Percentiles rank a stretch among this genome's conserved stretches.
Evolutionary conservation across 345 rosid species (phyloP).

Genomic region (Cardamine resedifolia): DNA sequence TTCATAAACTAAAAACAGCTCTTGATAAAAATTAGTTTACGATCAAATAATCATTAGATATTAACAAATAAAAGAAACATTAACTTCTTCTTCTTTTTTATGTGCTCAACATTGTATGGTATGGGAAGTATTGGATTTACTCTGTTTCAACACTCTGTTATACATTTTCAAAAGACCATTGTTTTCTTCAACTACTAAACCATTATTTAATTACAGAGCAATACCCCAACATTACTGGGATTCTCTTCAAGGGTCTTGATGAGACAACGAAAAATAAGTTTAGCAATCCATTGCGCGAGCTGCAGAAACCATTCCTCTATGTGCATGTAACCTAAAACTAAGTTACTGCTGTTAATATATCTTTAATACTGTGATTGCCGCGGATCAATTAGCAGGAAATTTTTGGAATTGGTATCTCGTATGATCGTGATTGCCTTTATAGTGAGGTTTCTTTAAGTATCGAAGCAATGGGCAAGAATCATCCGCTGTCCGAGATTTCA

Average conservation of each 20-base stretch:
- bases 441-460: not conserved
- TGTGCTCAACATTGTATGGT: not conserved
- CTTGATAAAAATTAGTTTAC: not conserved
- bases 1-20: conserved; percentile 4
- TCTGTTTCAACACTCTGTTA: not conserved
- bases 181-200: not conserved
- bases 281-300: conserved; percentile 86
- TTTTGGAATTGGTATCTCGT: conserved; percentile 59
- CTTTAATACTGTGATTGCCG: conserved; percentile 94
- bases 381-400: conserved; percentile 78
- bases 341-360: conserved; percentile 93
- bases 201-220: not conserved
- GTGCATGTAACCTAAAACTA: conserved; percentile 89
- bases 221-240: conserved; percentile 80
- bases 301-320: conserved; percentile 98
- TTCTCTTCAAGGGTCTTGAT: conserved; percentile 61
- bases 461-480: not conserved
- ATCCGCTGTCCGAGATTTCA: not conserved
- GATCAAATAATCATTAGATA: not conserved
- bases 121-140: not conserved
- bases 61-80: not conserved
- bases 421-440: conserved; percentile 53
- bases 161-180: not conserved
- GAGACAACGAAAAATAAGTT: conserved; percentile 74
- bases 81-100: not conserved